Evolutionary conservation across 495 filamentous ascomycete genomes (phyloP).

Genomic region (Evernia prunastri): DNA sequence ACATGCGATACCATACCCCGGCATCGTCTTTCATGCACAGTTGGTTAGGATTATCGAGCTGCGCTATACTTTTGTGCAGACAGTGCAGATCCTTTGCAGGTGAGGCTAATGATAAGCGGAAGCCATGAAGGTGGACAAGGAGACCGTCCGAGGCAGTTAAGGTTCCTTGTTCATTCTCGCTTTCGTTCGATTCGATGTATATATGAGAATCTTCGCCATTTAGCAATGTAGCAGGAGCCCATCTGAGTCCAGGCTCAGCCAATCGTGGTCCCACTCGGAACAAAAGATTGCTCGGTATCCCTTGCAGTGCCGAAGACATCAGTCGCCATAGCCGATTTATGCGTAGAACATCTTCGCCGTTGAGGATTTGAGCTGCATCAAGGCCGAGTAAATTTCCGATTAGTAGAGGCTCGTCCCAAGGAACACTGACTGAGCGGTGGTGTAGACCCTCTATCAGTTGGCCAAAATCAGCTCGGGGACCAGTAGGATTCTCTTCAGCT

Average conservation of each 20-base stretch:
- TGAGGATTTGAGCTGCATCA: conserved; percentile 6
- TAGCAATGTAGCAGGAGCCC: conserved; percentile 13
- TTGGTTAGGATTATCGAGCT: background rate
- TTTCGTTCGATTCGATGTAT: background rate
- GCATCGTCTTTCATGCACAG: background rate
- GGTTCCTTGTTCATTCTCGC: background rate
- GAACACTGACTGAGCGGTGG: conserved; percentile 15
- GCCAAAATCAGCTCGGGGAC: background rate
- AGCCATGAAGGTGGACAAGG: conserved; percentile 1
- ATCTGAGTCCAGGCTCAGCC: conserved; percentile 7
- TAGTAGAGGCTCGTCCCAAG: conserved; percentile 11
- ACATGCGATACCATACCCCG: background rate
- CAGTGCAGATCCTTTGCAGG: background rate
- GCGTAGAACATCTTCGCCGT: background rate
- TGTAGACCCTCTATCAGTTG: conserved; percentile 1
- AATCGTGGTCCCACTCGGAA: conserved; percentile 13
- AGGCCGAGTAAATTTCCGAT: conserved; percentile 14
- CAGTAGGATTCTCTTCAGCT: background rate
- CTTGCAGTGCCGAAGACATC: background rate
- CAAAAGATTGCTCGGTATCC: conserved; percentile 11
- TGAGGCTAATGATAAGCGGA: background rate
- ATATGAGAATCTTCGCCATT: background rate
- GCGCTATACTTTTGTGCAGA: background rate
- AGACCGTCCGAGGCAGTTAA: background rate
- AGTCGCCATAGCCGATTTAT: background rate